Conservation (phyloP, 768 basidiomycete species). For the Phanerodontia chrysosporium region DNA sequence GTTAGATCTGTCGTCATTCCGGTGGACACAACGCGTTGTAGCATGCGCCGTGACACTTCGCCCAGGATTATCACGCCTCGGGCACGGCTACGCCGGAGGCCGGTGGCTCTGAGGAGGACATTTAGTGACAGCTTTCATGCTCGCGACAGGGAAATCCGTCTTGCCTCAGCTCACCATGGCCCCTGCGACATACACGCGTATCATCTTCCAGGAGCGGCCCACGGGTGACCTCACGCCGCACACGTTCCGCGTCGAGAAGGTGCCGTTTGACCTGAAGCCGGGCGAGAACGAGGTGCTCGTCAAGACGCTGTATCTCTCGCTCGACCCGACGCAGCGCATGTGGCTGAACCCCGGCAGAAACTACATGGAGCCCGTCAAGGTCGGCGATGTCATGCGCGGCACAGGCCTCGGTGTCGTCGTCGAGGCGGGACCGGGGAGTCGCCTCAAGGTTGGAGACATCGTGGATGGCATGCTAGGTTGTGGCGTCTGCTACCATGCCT, state of each 20-base stretch:
- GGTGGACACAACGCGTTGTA: too few relatives aligned
- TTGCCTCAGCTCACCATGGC: neutral
- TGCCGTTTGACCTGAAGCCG: slow-evolving; percentile 51
- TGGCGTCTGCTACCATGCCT: slow-evolving; percentile 16
- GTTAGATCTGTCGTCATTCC: too few relatives aligned
- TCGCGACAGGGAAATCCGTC: neutral
- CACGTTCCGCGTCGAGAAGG: slow-evolving; percentile 65
- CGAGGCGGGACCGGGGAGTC: slow-evolving; percentile 48
- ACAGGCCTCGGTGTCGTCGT: slow-evolving; percentile 64
- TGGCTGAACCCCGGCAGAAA: slow-evolving; percentile 73
- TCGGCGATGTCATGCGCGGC: slow-evolving; percentile 65
- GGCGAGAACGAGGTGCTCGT: slow-evolving; percentile 58
- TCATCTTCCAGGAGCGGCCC: slow-evolving; percentile 78
- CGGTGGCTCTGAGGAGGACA: too few relatives aligned
- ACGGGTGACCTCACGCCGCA: slow-evolving; percentile 58
- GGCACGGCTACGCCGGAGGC: neutral
- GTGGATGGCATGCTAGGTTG: slow-evolving; percentile 62
- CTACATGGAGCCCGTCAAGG: slow-evolving; percentile 57
- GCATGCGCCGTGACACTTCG: neutral
- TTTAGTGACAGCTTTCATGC: too few relatives aligned
- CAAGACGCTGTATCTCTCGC: slow-evolving; percentile 70
- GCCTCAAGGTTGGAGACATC: slow-evolving; percentile 60
- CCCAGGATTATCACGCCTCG: neutral
- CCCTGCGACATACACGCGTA: slow-evolving; percentile 8
- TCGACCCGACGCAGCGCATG: slow-evolving; percentile 88